Base-by-base conservation (phyloP, 2,329 filamentous ascomycete species). In the Talaromyces sp. region DNA sequence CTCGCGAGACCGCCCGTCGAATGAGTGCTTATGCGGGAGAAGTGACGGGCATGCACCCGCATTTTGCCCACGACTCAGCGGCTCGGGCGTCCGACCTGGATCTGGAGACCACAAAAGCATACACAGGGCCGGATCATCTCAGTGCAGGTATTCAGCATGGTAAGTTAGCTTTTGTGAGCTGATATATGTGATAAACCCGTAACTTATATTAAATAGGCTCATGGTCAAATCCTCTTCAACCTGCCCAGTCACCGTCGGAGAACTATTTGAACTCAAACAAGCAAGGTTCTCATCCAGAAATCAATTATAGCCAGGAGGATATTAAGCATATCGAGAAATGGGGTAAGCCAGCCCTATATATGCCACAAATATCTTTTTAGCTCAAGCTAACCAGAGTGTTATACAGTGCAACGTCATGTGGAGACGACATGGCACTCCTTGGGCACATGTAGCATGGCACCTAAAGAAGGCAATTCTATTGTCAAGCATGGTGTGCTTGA, bases 21-120 rank as follows among this genome's bases (percentile, higher is more conserved):
- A 91, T 91, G 89, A 83, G 87, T 27, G 86, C 89, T 0, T 92
- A 90, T 65, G 89, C 89, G 1, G 89, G 89, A 62, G 89, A 93
- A 71, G 88, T 90, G 24, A 81, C 80, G 21, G 64, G 67, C 10
- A 80, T 82, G 79, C 89, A 92, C 71, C 90, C 90, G 11, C 86
- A 87, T 79, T 93, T 89, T 70, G 78, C 82, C 52, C 90, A 82
- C 69, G 84, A 90, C 75, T 89, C 86, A 21, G 82, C 86, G 0
- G 90, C 88, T 3, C 82, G 86, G 24, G 84, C 88, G 6, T 80
- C 84, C 55, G 90, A 95, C 70, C 82, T 93, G 78, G 88, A 92
- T 65, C 79, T 93, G 1, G 81, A 81, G 8, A 91, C 89, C 0
- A 92, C 89, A 19, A 90, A 92, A 63, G 81, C 82, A 26, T 92